These are phyloP conservation scores for Drosera capensis DNA, from an alignment of 148 eudicot genomes.

Conservation along the genomic window DNA sequence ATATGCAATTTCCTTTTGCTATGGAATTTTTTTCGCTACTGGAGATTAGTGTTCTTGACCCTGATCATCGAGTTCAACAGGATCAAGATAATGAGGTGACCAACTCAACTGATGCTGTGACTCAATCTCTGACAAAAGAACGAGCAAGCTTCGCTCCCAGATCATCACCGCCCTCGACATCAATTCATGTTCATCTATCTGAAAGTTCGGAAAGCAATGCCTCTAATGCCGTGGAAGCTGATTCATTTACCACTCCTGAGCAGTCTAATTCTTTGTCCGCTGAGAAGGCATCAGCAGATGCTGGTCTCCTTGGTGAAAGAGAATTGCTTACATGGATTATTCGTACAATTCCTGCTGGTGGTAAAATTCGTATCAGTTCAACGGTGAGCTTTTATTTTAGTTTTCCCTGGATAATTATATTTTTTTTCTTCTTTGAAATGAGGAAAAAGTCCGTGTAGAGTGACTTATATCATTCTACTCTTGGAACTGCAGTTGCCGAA, in stretches of 20 bases:
- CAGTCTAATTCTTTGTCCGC: conserved; percentile 18
- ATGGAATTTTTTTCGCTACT: background rate
- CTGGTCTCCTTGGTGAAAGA: conserved; percentile 67
- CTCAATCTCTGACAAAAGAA: conserved; percentile 22
- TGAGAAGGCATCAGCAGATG: conserved; percentile 33
- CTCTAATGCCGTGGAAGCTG: conserved; percentile 19
- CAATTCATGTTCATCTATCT: conserved; percentile 18
- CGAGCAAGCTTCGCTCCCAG: conserved; percentile 23
- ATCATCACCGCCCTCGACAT: conserved; percentile 29
- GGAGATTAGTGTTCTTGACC: background rate
- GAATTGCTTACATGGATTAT: conserved; percentile 67
- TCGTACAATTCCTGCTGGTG: conserved; percentile 84
- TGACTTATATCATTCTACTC: background rate
- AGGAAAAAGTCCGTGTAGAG: background rate
- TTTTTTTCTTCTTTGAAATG: background rate
- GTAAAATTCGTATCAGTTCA: conserved; percentile 77
- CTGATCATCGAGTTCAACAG: conserved; percentile 1
- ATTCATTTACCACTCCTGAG: conserved; percentile 28
- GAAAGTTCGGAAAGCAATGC: conserved; percentile 24
- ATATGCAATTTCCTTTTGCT: conserved; percentile 1
- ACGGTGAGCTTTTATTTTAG: conserved; percentile 37
- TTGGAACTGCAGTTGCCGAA: conserved; percentile 59
- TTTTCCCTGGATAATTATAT: conserved; percentile 3
- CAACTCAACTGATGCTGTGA: conserved; percentile 15
- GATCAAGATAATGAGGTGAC: conserved; percentile 26